Conservation (phyloP, 2,329 filamentous ascomycete genomes). For the Aspergillus aculeatus region DNA sequence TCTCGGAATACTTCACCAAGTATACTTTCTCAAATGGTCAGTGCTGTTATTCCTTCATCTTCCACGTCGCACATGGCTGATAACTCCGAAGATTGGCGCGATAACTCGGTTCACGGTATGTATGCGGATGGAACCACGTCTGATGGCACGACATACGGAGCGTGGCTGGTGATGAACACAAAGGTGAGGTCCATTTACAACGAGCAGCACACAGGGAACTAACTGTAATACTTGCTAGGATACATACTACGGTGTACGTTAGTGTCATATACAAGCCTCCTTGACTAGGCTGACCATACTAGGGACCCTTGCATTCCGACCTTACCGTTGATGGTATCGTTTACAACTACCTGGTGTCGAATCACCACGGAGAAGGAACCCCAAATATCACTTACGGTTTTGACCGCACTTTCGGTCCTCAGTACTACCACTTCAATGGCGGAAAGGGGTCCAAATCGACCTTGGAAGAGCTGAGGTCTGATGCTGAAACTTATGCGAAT, state of each 20-base stretch:
- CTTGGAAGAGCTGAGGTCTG: slow-evolving; percentile 51
- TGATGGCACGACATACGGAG: slow-evolving; percentile 54
- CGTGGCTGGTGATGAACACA: slow-evolving; percentile 65
- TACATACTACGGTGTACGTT: slow-evolving; percentile 29
- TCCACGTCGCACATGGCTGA: neutral
- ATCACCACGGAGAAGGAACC: slow-evolving; percentile 62
- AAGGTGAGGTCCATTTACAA: slow-evolving; percentile 49
- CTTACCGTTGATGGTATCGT: slow-evolving; percentile 64
- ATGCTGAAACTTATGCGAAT: slow-evolving; percentile 54
- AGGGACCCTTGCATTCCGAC: slow-evolving; percentile 62
- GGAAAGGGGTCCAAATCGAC: slow-evolving; percentile 45
- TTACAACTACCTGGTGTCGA: slow-evolving; percentile 64
- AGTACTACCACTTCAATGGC: slow-evolving; percentile 64
- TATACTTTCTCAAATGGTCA: slow-evolving; percentile 59
- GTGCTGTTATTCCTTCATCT: neutral
- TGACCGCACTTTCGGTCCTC: slow-evolving; percentile 64
- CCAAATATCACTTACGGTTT: slow-evolving; percentile 66
- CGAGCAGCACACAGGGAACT: neutral
- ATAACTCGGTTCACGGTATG: slow-evolving; percentile 58
- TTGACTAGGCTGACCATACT: neutral
- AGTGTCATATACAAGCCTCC: neutral
- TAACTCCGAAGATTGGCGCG: slow-evolving; percentile 45
- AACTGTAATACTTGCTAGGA: slow-evolving; percentile 17
- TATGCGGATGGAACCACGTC: slow-evolving; percentile 54
- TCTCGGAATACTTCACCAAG: slow-evolving; percentile 65